Conservation (phyloP, 2,329 filamentous ascomycete species). For the Coleophoma crateriformis region DNA sequence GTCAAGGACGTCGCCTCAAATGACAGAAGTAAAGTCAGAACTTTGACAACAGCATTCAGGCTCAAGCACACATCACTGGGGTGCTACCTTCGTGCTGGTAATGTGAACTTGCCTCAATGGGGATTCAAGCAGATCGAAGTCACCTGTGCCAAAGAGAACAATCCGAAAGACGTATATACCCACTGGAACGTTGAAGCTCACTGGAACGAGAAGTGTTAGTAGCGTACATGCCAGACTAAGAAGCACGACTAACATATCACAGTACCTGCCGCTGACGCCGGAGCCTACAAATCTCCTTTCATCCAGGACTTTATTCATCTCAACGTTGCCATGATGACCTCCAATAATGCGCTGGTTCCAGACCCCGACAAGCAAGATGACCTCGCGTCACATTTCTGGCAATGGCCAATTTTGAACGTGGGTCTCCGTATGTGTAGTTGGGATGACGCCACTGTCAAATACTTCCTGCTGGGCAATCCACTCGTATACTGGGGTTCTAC, state of each 20-base stretch:
- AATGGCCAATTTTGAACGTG: constrained; percentile 94
- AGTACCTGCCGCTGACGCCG: constrained; percentile 86
- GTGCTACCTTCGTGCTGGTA: constrained; percentile 93
- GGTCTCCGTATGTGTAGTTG: constrained; percentile 98
- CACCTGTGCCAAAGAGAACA: constrained; percentile 89
- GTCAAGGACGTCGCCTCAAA: constrained; percentile 74
- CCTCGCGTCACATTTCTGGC: constrained; percentile 93
- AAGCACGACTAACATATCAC: constrained; percentile 26
- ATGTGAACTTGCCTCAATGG: constrained; percentile 96
- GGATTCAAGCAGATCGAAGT: constrained; percentile 99
- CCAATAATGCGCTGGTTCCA: constrained; percentile 95
- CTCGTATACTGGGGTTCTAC: constrained; percentile 95
- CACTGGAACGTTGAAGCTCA: constrained; percentile 99
- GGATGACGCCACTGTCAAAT: constrained; percentile 94
- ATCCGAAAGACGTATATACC: constrained; percentile 86
- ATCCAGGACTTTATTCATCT: constrained; percentile 95
- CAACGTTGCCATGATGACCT: constrained; percentile 99
- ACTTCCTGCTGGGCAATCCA: constrained; percentile 96
- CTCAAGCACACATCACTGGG: constrained; percentile 75
- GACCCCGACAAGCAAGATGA: constrained; percentile 99
- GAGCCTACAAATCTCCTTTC: constrained; percentile 94
- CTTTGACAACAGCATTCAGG: constrained; percentile 88
- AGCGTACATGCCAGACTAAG: not conserved
- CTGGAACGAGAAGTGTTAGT: constrained; percentile 85
- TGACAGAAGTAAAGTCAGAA: constrained; percentile 80